These are phyloP conservation scores for Rhodotorula toruloides DNA, from an alignment of 768 basidiomycete genomes.

Conservation along the genomic window DNA sequence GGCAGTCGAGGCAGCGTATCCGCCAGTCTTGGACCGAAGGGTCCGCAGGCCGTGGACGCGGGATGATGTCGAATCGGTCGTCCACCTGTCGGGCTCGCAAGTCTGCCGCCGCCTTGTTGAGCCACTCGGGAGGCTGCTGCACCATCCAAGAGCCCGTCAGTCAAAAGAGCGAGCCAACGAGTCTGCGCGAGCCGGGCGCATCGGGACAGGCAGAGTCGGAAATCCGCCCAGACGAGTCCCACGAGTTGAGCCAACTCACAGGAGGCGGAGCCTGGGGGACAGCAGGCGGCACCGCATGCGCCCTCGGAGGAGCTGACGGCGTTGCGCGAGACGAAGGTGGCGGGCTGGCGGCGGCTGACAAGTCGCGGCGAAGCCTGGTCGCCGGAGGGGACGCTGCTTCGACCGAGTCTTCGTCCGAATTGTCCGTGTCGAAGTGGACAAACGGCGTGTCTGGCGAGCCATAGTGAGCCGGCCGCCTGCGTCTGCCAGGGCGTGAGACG, in stretches of 20 bases:
- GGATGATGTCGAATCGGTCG: conserved; percentile 74
- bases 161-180: background rate
- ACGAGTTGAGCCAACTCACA: background rate
- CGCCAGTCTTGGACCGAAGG: conserved; percentile 72
- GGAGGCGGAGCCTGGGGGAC: background rate
- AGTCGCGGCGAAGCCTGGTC: background rate
- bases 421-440: conserved; percentile 20
- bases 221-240: too few species aligned
- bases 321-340: background rate
- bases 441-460: conserved; percentile 33
- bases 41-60: conserved; percentile 56
- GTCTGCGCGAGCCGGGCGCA: background rate
- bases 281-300: too few species aligned
- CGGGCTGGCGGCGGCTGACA: background rate
- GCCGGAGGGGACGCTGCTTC: conserved; percentile 3
- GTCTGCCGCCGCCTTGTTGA: conserved; percentile 60
- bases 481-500: background rate
- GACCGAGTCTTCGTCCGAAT: background rate
- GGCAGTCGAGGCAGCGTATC: conserved; percentile 84
- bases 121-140: conserved; percentile 63
- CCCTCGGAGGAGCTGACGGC: background rate
- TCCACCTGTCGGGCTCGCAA: conserved; percentile 70
- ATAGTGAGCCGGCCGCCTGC: conserved; percentile 9
- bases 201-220: too few species aligned
- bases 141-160: background rate